Evolutionary conservation across 2,329 filamentous ascomycete species (phyloP).

Genomic region (Zalaria obscura): DNA sequence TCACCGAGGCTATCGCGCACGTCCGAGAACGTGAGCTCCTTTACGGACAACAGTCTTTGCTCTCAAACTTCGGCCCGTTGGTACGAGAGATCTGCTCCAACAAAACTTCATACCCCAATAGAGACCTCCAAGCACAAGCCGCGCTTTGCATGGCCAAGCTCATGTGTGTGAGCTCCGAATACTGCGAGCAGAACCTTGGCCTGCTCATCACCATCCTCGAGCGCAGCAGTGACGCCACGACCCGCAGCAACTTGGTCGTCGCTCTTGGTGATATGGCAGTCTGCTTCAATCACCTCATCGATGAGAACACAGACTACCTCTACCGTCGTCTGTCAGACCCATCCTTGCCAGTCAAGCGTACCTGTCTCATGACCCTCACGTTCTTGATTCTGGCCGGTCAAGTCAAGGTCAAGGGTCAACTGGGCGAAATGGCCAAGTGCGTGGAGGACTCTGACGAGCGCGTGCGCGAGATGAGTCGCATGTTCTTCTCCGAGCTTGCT

Average conservation of each 20-base stretch:
- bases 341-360: slow-evolving; percentile 84
- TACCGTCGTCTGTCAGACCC: slow-evolving; percentile 84
- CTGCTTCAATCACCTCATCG: slow-evolving; percentile 97
- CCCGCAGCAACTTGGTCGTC: slow-evolving; percentile 91
- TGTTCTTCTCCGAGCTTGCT: slow-evolving; percentile 97
- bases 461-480: slow-evolving; percentile 82
- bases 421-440: slow-evolving; percentile 98
- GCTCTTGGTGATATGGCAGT: slow-evolving; percentile 98
- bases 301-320: slow-evolving; percentile 96
- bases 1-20: slow-evolving; percentile 73
- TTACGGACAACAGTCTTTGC: slow-evolving; percentile 67
- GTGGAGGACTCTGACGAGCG: slow-evolving; percentile 90
- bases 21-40: slow-evolving; percentile 75
- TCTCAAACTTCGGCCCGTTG: slow-evolving; percentile 82
- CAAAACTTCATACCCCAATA: slow-evolving; percentile 82
- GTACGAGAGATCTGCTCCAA: slow-evolving; percentile 90
- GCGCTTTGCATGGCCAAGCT: slow-evolving; percentile 92
- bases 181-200: slow-evolving; percentile 84
- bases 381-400: slow-evolving; percentile 95
- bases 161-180: slow-evolving; percentile 96
- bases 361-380: slow-evolving; percentile 94
- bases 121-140: slow-evolving; percentile 80
- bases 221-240: slow-evolving; percentile 78
- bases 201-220: slow-evolving; percentile 97
- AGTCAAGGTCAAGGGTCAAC: slow-evolving; percentile 97